These are phyloP conservation scores for Antitrichia curtipendula DNA, from an alignment of 225 moss, liverwort and hornwort species.

Conservation along the genomic window DNA sequence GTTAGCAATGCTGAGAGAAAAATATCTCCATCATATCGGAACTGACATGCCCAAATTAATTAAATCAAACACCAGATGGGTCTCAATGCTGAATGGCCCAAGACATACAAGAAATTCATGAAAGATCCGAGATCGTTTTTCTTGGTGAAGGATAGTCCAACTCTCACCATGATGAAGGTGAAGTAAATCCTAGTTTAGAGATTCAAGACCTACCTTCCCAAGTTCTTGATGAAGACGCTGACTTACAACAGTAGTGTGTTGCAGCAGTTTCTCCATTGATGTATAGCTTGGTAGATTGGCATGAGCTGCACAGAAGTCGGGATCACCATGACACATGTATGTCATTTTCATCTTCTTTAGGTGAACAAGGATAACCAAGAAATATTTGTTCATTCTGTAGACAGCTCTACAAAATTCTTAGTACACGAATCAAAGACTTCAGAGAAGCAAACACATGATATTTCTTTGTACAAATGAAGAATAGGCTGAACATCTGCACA, in stretches of 20 bases:
- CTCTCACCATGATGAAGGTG: too few relatives aligned
- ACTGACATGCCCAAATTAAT: not conserved
- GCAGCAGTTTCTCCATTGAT: constrained; percentile 81
- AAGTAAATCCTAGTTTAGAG: not conserved
- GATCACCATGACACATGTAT: not conserved
- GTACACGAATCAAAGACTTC: not conserved
- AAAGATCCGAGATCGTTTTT: not conserved
- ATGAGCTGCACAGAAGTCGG: constrained; percentile 35
- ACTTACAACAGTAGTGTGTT: constrained; percentile 70
- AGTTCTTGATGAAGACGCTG: constrained; percentile 77
- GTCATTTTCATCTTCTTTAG: too few relatives aligned
- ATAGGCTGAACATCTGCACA: not conserved
- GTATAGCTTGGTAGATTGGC: constrained; percentile 86
- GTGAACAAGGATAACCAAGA: not conserved
- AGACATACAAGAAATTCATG: not conserved
- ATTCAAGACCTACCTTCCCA: constrained; percentile 49
- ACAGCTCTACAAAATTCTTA: too few relatives aligned
- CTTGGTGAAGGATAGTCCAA: too few relatives aligned
- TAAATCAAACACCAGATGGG: not conserved
- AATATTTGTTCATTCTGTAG: too few relatives aligned
- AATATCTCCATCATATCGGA: too few relatives aligned
- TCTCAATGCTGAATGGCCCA: not conserved
- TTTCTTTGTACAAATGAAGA: too few relatives aligned
- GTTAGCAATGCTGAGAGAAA: not conserved
- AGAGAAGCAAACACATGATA: not conserved